Evolutionary conservation across 2,329 filamentous ascomycete genomes (phyloP).

Genomic region (Sclerotinia borealis): DNA sequence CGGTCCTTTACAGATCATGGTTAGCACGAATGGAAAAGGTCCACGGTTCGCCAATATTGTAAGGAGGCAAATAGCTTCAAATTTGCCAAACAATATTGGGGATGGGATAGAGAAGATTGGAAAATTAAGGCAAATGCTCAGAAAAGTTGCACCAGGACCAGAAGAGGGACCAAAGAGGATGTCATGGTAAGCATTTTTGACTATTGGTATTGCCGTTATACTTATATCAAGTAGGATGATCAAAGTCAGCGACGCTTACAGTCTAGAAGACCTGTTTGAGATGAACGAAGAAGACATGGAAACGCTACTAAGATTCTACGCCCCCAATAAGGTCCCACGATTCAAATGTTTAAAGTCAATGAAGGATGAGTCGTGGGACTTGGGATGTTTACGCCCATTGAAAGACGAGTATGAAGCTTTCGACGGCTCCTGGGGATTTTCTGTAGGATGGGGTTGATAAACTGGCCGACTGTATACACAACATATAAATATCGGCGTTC

Average conservation of each 20-base stretch:
- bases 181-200: conserved; percentile 59
- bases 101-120: conserved; percentile 83
- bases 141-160: conserved; percentile 64
- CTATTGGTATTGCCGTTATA: conserved; percentile 12
- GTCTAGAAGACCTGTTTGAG: conserved; percentile 74
- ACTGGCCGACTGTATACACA: neutral
- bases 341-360: conserved; percentile 51
- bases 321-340: conserved; percentile 46
- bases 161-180: conserved; percentile 82
- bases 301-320: conserved; percentile 70
- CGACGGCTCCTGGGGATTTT: conserved; percentile 33
- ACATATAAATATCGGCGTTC: conserved; percentile 2
- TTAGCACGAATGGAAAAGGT: conserved; percentile 95
- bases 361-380: conserved; percentile 42
- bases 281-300: conserved; percentile 84
- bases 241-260: conserved; percentile 81
- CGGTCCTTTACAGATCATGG: conserved; percentile 95
- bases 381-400: conserved; percentile 51
- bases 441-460: conserved; percentile 27
- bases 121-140: conserved; percentile 68
- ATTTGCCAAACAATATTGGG: conserved; percentile 72
- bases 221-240: conserved; percentile 65
- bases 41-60: conserved; percentile 86
- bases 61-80: conserved; percentile 70
- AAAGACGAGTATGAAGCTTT: conserved; percentile 33